Evolutionary conservation across 2,329 filamentous ascomycete species (phyloP).

Genomic region (Gnomoniopsis sp.): DNA sequence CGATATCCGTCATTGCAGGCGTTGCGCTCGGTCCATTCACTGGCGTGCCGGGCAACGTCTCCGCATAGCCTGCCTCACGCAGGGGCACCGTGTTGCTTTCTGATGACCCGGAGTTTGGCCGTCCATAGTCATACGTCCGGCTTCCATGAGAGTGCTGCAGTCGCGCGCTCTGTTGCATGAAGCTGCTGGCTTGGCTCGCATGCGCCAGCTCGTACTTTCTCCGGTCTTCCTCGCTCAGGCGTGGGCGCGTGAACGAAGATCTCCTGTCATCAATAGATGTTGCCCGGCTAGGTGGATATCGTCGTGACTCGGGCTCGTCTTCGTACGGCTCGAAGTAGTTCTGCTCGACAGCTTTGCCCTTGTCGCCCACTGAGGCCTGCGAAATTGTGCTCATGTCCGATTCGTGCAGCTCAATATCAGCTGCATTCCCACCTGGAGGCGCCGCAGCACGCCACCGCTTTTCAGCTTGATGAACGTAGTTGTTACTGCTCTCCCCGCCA

Average conservation of each 20-base stretch:
- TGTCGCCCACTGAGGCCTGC: slow-evolving; percentile 48
- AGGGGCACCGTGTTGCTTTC: not conserved
- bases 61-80: slow-evolving; percentile 14
- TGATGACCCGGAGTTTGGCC: not conserved
- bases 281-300: slow-evolving; percentile 65
- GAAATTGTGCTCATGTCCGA: slow-evolving; percentile 68
- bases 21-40: slow-evolving; percentile 4
- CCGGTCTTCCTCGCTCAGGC: slow-evolving; percentile 76
- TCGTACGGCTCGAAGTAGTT: not conserved
- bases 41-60: slow-evolving; percentile 17
- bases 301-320: slow-evolving; percentile 33
- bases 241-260: slow-evolving; percentile 37
- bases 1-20: not conserved
- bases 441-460: slow-evolving; percentile 19
- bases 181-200: slow-evolving; percentile 42
- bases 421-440: slow-evolving; percentile 24
- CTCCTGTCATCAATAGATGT: slow-evolving; percentile 25
- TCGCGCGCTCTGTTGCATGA: slow-evolving; percentile 31
- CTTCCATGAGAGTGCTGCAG: slow-evolving; percentile 30
- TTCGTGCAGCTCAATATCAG: slow-evolving; percentile 21
- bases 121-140: not conserved
- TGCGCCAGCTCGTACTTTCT: slow-evolving; percentile 71
- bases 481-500: not conserved
- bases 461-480: not conserved
- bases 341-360: not conserved